A percentile compares a stretch with the other conserved stretches of the same genome.
Conservation (phyloP, 1,284 basidiomycete genomes). For the Lentinula novae-zelandiae region DNA sequence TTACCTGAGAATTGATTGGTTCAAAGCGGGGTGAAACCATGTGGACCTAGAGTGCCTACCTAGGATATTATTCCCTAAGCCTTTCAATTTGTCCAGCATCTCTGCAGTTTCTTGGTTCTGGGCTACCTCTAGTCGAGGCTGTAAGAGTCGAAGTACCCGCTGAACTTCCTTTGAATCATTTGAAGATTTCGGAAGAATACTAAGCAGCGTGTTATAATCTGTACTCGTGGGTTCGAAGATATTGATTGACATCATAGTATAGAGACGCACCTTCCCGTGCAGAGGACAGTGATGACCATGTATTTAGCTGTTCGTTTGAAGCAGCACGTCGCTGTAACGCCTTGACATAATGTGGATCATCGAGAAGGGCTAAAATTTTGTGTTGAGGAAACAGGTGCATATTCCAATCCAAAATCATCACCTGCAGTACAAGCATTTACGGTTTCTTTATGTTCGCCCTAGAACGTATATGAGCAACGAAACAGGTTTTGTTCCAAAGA, state of each 20-base stretch:
- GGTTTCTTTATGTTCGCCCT: conserved; percentile 75
- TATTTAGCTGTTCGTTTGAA: conserved; percentile 76
- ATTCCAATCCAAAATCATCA: conserved; percentile 20
- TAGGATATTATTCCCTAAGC: conserved; percentile 87
- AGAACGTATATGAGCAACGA: conserved; percentile 1
- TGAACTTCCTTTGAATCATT: conserved; percentile 47
- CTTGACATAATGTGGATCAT: conserved; percentile 85
- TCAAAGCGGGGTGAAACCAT: neutral
- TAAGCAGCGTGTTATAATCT: conserved; percentile 78
- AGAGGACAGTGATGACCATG: conserved; percentile 79
- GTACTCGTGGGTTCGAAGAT: conserved; percentile 10
- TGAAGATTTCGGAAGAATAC: conserved; percentile 56
- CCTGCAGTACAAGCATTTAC: conserved; percentile 77
- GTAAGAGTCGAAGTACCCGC: conserved; percentile 50
- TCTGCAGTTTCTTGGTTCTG: conserved; percentile 89
- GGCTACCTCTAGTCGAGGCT: conserved; percentile 66
- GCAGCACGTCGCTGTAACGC: conserved; percentile 84
- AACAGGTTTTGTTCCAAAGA: neutral
- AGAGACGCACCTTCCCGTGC: conserved; percentile 76
- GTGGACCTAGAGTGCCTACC: conserved; percentile 42
- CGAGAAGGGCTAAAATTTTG: conserved; percentile 62
- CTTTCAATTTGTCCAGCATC: conserved; percentile 92
- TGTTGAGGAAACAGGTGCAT: conserved; percentile 1
- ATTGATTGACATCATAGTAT: neutral
- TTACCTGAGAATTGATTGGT: conserved; percentile 45